Evolutionary conservation across 2,329 filamentous ascomycete genomes (phyloP).

Genomic region (Cryphonectria carpinicola): DNA sequence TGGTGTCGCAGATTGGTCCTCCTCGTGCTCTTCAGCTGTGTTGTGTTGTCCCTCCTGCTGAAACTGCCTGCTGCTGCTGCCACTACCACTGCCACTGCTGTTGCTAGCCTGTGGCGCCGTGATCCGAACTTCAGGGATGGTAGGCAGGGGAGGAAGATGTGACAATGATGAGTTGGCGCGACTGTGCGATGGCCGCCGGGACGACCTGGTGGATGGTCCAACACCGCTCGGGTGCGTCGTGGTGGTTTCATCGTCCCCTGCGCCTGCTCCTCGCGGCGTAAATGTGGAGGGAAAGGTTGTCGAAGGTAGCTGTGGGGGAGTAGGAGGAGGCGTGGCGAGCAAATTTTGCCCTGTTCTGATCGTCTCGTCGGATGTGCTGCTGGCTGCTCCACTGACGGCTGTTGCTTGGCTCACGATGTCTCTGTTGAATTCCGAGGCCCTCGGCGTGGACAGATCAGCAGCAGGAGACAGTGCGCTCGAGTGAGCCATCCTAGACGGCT

Average conservation of each 20-base stretch:
- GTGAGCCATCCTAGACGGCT: constrained; percentile 48
- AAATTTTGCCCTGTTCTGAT: constrained; percentile 26
- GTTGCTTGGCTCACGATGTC: constrained; percentile 23
- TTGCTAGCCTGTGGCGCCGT: constrained; percentile 32
- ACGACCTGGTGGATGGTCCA: neutral
- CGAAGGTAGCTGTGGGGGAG: constrained; percentile 16
- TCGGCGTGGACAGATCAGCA: constrained; percentile 36
- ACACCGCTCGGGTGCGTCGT: constrained; percentile 8
- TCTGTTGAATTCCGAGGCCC: constrained; percentile 32
- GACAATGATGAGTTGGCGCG: constrained; percentile 30
- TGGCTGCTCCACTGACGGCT: constrained; percentile 9
- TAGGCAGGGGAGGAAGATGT: constrained; percentile 39
- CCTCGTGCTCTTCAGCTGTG: neutral
- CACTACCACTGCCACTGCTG: no score
- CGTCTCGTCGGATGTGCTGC: constrained; percentile 15
- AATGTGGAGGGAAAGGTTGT: constrained; percentile 1
- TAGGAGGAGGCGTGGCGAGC: constrained; percentile 26
- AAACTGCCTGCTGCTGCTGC: constrained; percentile 11
- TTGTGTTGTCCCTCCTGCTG: neutral
- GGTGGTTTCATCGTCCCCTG: constrained; percentile 21
- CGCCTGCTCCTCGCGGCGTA: neutral
- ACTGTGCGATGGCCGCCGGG: constrained; percentile 25
- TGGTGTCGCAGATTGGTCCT: neutral
- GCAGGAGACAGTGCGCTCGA: constrained; percentile 37
- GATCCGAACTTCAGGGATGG: constrained; percentile 47